Base-by-base conservation (phyloP, 352 stramenopile species). In the Blastocystis sp. region DNA sequence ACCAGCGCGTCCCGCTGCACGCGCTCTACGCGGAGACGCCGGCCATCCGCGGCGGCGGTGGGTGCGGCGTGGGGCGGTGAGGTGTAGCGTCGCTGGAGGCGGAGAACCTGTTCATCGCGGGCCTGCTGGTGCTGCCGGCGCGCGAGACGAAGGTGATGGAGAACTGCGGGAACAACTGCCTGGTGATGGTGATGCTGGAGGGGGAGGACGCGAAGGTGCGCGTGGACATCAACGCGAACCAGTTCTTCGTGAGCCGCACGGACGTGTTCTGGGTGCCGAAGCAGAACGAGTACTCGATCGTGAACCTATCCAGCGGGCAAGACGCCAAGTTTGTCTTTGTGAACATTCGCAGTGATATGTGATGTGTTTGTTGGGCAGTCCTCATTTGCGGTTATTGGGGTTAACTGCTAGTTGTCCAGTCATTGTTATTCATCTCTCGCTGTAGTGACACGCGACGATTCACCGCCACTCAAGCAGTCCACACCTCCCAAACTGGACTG, bases 181-280 rank as follows among this genome's bases (percentile, higher is more conserved):
- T 81, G 28, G 66, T 81, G 40, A 21, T 81, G 17, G 57, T 81
- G 28, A 38, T 54, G 28, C 54, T 81, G 48, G 11, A 21, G 48
- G 43, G 71, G 0, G 71, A 81, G 52, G 52, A 21, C 17, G 17
- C 11, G 2, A 63, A 48, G 11, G 24, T 64, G 24, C 14, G 28
- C 6, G 24, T 81, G 6, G 21, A 10, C 3, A 81, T 81, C 24
- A 81, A 81, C 43, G 48, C 40, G 45, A 63, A 81, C 28, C 6
- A 21, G 11, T 65, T 52, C 21, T 24, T 28, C 28, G 24, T 81
- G 10, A 65, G 54, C 45, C 43, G 19, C n/a, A 81, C 40, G 28
- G 71, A 81, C 43, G 71, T 81, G 10, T 81, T 63, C 2, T 81
- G 71, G 71, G 71, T 81, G 19, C 71, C 71, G 43, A 81, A 81